A percentile compares a stretch with the other conserved stretches of the same genome.
Evolutionary conservation across 2,329 filamentous ascomycete species (phyloP).

Genomic region (Colletotrichum plurivorum): DNA sequence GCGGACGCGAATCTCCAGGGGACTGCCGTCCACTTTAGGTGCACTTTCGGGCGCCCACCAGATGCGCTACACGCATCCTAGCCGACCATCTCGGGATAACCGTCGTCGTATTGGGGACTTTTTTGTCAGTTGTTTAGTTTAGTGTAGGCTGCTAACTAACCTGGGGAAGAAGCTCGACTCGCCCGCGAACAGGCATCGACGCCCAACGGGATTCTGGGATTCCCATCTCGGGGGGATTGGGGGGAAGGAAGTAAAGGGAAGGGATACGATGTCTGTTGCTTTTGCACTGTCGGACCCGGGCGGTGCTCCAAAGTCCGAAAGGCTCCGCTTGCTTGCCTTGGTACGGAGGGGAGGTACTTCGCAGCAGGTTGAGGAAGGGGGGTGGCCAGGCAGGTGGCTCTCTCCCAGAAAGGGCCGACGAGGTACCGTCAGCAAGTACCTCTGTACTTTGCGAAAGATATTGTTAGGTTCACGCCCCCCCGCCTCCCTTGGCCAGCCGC

Average conservation of each 20-base stretch:
- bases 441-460: too few relatives aligned
- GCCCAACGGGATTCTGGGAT: too few relatives aligned
- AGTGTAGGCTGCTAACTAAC: background rate
- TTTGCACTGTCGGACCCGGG: conserved; percentile 25
- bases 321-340: conserved; percentile 41
- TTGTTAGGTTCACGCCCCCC: conserved; percentile 25
- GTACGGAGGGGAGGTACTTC: too few relatives aligned
- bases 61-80: background rate
- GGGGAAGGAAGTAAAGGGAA: background rate
- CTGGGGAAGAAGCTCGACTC: too few relatives aligned
- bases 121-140: background rate
- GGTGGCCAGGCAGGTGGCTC: background rate
- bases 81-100: background rate
- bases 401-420: background rate
- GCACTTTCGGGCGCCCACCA: too few relatives aligned
- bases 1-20: conserved; percentile 17
- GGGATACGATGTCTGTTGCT: background rate
- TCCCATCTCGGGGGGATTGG: background rate
- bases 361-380: background rate
- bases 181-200: too few relatives aligned
- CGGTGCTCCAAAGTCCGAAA: conserved; percentile 36
- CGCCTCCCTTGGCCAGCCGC: background rate
- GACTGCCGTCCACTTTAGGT: too few relatives aligned
- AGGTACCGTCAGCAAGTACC: background rate
- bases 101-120: background rate